Percentiles rank a stretch among this genome's conserved stretches.
Conservation (phyloP, 2,329 filamentous ascomycete genomes). For the Chrysosporium queenslandicum region DNA sequence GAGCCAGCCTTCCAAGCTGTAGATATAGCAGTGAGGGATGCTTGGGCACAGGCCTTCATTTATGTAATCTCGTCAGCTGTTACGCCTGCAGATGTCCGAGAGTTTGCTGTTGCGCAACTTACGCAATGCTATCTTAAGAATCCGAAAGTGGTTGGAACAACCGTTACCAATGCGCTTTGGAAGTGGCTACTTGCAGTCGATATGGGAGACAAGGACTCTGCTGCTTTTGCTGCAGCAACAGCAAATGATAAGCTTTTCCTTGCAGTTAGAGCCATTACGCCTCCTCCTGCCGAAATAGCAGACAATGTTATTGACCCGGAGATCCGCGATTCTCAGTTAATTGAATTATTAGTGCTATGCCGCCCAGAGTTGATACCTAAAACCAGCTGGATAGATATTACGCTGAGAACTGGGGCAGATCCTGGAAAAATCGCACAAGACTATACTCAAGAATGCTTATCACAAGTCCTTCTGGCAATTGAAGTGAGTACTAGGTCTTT, state of each 20-base stretch:
- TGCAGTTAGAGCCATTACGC: slow-evolving; percentile 41
- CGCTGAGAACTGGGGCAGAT: slow-evolving; percentile 68
- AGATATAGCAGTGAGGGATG: slow-evolving; percentile 43
- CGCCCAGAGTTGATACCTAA: slow-evolving; percentile 67
- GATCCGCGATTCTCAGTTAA: slow-evolving; percentile 58
- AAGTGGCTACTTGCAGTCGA: slow-evolving; percentile 62
- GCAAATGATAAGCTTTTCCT: slow-evolving; percentile 54
- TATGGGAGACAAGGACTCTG: slow-evolving; percentile 65
- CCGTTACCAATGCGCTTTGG: slow-evolving; percentile 67
- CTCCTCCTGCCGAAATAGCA: slow-evolving; percentile 23
- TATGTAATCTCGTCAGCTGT: slow-evolving; percentile 59
- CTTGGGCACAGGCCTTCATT: slow-evolving; percentile 81
- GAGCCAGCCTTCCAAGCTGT: slow-evolving; percentile 44
- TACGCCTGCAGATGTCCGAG: slow-evolving; percentile 53
- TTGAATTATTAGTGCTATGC: slow-evolving; percentile 66
- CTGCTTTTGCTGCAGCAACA: slow-evolving; percentile 55
- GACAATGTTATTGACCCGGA: slow-evolving; percentile 37
- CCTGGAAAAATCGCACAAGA: slow-evolving; percentile 65
- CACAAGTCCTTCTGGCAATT: slow-evolving; percentile 51
- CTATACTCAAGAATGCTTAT: slow-evolving; percentile 54
- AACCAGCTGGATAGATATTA: slow-evolving; percentile 80
- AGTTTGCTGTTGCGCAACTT: slow-evolving; percentile 52
- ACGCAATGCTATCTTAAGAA: slow-evolving; percentile 54
- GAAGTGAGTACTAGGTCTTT: slow-evolving; percentile 43
- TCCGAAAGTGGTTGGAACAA: slow-evolving; percentile 49